Evolutionary conservation across 257 asterid species (phyloP), one percentile per base, ranked within the genome.

Genomic region (Capsicum pubescens): DNA sequence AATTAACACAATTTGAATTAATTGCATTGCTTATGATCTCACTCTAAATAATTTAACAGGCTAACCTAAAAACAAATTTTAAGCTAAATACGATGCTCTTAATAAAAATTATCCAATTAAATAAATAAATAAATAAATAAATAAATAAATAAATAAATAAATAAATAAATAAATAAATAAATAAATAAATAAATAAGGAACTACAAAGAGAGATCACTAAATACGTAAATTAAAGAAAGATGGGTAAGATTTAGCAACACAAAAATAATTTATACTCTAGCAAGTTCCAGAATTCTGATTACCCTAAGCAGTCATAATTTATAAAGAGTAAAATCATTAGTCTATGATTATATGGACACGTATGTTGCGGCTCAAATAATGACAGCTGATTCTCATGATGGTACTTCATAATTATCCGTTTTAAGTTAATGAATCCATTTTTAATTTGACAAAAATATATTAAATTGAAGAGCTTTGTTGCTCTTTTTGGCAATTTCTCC

Each of bases 291-390:
- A 67, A 13, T 32, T 66, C n/a, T 32, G 17, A 67, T 35, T 12
- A 35, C 35, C 48, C 16, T 35, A 12, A 14, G 6, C 1, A 1
- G 14, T 35, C 19, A 67, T 67, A 67, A 67, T 67, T 48, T 17
- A 44, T 16, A 44, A 71, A 46, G n/a, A 71, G 0, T 66, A 1
- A 32, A 67, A 36, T 67, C 11, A 67, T 36, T 35, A 67, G 76
- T 67, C 36, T n/a, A 60, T 60, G 35, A 44, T 70, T 70, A 70
- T 69, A 39, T 69, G 21, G 77, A 69, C 54, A 69, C 11, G 55
- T 9, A 39, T 17, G 54, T 42, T 16, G 54, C 8, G 54, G 39
- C 6, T 36, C 55, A 39, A 16, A 70, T 70, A 9, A 16, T 70
- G 35, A 7, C 15, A 44, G 36, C 7, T 42, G 16, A 44, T 39